phyloP scores from a whole-genome alignment of 83 land plant genomes.

The Thuja plicata region DNA sequence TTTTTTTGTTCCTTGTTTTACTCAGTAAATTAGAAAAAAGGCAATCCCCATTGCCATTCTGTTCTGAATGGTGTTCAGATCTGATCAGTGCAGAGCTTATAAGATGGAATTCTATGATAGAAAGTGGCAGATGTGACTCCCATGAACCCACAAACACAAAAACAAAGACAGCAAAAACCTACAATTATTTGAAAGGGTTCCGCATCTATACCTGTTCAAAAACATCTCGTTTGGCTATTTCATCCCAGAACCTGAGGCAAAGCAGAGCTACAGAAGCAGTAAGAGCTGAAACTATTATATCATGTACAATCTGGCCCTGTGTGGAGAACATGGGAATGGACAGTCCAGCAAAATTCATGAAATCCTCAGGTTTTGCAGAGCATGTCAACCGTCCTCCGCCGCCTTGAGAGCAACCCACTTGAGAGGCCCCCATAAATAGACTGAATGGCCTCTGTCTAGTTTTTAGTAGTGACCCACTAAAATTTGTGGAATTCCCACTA shows the following conservation, averaged over 20 bases:
- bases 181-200: neutral
- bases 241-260: conserved; percentile 45
- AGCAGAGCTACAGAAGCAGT: conserved; percentile 37
- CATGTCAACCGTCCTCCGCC: neutral
- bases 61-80: neutral
- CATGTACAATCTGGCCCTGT: conserved; percentile 12
- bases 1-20: neutral
- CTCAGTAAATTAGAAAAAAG: neutral
- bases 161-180: too few relatives aligned
- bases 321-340: neutral
- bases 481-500: neutral
- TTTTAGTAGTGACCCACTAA: neutral
- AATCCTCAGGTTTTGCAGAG: neutral
- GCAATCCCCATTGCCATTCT: neutral
- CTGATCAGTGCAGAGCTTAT: too few relatives aligned
- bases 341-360: neutral
- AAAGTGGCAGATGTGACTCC: neutral
- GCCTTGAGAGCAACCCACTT: neutral
- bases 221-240: conserved; percentile 49
- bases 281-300: conserved; percentile 22
- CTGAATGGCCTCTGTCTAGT: neutral
- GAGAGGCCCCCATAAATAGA: neutral
- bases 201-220: conserved; percentile 47
- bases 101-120: neutral
- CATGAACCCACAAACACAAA: neutral